Evolutionary conservation across 2,329 filamentous ascomycete species (phyloP), one percentile per base, ranked within the genome.

Genomic region (Bipolaris sorokiniana): DNA sequence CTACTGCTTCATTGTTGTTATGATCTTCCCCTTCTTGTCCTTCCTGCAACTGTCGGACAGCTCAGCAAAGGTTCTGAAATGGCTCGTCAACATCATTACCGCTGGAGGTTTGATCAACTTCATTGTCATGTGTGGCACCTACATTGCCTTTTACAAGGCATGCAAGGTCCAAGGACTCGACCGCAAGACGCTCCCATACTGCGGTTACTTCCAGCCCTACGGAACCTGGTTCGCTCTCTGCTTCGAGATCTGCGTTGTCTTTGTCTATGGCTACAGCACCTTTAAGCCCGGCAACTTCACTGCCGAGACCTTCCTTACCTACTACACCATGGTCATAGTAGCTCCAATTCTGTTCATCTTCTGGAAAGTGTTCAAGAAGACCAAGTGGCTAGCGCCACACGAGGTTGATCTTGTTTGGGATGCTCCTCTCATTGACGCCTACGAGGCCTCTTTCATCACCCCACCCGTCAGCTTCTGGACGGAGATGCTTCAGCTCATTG

Each of bases 11-110:
- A 62, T 75, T 1, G 74, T 88, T 26, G 88, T 90, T 0, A 82
- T 92, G 45, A 72, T 84, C 3, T 86, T 95, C 65, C 84, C 88
- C 1, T 80, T 92, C 6, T 78, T 96, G 10, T 85, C 88, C 2
- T 95, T 92, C 76, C 78, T 93, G 46, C 88, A 92, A 73, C 82
- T 94, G 16, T 88, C 85, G 7, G 83, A 85, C 60, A 81, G 82
- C 56, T 83, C 87, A 0, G 83, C 89, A 3, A 85, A 87, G 26
- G 90, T 92, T 1, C 79, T 93, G 60, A 82, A 82, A 44, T 92
- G 90, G 90, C 86, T 92, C 63, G 84, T 90, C 38, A 89, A 84
- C 56, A 76, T 91, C 69, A 81, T 91, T 16, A 92, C 90, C 10
- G 88, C 90, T 0, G 90, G 89, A 1, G 88, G 90, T 67, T 53